A percentile compares a stretch with the other conserved stretches of the same genome.
These are phyloP conservation scores for Gonium pectorale DNA, from an alignment of 139 green algal genomes.

Conservation along the genomic window DNA sequence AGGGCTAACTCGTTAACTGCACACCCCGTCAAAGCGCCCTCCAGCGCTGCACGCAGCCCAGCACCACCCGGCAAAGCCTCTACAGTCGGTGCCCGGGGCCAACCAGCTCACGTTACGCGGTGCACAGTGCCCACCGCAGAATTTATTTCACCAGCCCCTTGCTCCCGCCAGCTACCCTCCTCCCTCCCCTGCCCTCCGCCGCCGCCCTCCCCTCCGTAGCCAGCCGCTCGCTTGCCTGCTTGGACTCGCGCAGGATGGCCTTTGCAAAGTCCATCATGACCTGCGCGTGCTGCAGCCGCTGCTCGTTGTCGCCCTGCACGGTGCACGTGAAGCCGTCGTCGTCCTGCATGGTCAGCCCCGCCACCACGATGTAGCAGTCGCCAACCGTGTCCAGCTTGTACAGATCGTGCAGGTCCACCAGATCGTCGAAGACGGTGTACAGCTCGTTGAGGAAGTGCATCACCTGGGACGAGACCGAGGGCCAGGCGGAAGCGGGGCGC, in stretches of 20 bases:
- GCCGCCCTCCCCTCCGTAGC: neutral
- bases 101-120: too few species aligned
- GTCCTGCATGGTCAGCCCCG: conserved; percentile 64
- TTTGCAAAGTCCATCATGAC: conserved; percentile 68
- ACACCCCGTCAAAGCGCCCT: too few species aligned
- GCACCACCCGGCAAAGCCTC: too few species aligned
- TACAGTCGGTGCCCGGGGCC: too few species aligned
- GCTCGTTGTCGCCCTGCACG: conserved; percentile 44
- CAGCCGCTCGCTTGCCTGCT: conserved; percentile 3
- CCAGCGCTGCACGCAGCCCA: too few species aligned
- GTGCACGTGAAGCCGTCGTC: conserved; percentile 58
- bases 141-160: too few species aligned
- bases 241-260: conserved; percentile 58
- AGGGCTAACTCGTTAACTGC: too few species aligned
- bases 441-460: conserved; percentile 71
- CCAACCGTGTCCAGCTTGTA: conserved; percentile 68
- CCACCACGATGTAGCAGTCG: conserved; percentile 70
- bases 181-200: too few species aligned
- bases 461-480: conserved; percentile 45
- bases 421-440: conserved; percentile 61
- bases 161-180: too few species aligned
- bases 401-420: conserved; percentile 62
- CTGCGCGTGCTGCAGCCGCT: conserved; percentile 40
- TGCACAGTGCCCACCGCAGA: too few species aligned
- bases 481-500: too few species aligned